A percentile compares a stretch with the other conserved stretches of the same genome.
Evolutionary conservation across 2,329 filamentous ascomycete species (phyloP).

Genomic region (Aureobasidium sp.): DNA sequence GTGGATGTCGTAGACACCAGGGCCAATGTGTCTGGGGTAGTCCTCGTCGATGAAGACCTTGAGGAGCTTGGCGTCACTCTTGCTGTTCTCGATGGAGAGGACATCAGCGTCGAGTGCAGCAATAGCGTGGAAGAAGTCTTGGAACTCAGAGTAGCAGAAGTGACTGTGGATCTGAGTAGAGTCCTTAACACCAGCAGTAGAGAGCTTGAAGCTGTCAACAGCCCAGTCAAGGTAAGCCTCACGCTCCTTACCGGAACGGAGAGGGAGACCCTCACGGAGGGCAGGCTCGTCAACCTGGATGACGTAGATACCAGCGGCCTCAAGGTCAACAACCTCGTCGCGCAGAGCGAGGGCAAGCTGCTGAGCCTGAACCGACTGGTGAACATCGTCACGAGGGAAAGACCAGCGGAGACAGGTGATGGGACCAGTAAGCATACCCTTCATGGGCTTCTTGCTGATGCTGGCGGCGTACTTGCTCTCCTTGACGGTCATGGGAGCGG

Average conservation of each 20-base stretch:
- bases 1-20: constrained; percentile 99
- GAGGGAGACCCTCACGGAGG: constrained; percentile 97
- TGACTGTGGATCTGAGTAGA: constrained; percentile 99
- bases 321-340: constrained; percentile 96
- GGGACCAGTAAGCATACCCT: constrained; percentile 99
- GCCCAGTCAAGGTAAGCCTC: constrained; percentile 97
- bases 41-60: constrained; percentile 96
- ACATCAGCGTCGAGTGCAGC: constrained; percentile 96
- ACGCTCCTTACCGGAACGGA: constrained; percentile 87
- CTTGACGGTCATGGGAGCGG: constrained; percentile 98
- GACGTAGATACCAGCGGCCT: constrained; percentile 91
- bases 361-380: constrained; percentile 98
- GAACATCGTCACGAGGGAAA: constrained; percentile 98
- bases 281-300: constrained; percentile 99
- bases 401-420: constrained; percentile 99
- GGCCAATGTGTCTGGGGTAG: constrained; percentile 96
- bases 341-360: constrained; percentile 97
- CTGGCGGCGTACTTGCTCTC: constrained; percentile 98
- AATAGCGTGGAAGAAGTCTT: constrained; percentile 99
- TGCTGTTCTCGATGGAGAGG: constrained; percentile 99
- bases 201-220: constrained; percentile 94
- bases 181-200: constrained; percentile 87
- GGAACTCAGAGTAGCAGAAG: constrained; percentile 99
- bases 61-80: constrained; percentile 98
- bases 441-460: constrained; percentile 98